Evolutionary conservation across 1,139 yeast genomes (phyloP).

Genomic region (Yamadazyma epiphylla): DNA sequence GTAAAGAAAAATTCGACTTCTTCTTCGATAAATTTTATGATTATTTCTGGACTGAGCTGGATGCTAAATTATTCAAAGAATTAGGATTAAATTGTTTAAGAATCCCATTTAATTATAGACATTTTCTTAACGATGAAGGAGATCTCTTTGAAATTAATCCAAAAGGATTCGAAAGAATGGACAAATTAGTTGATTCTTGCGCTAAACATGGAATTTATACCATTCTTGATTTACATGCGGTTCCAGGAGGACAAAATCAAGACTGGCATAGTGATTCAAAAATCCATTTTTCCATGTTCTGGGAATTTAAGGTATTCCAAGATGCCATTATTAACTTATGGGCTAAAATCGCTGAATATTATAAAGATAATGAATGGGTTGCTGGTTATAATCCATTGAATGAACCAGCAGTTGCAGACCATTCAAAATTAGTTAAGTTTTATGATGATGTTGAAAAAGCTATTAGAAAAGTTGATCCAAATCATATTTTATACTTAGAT

Average conservation of each 20-base stretch:
- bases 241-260: conserved; percentile 48
- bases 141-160: conserved; percentile 34
- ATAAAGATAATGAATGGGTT: conserved; percentile 39
- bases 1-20: conserved; percentile 38
- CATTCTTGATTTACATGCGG: conserved; percentile 42
- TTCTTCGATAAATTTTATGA: conserved; percentile 46
- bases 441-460: conserved; percentile 30
- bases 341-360: conserved; percentile 36
- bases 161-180: conserved; percentile 39
- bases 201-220: conserved; percentile 37
- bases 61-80: conserved; percentile 37
- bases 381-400: conserved; percentile 49
- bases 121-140: conserved; percentile 38
- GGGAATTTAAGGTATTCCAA: conserved; percentile 44
- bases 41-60: conserved; percentile 44
- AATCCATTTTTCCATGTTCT: conserved; percentile 39
- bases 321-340: conserved; percentile 39
- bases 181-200: conserved; percentile 36
- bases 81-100: conserved; percentile 42
- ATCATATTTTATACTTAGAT: conserved; percentile 43
- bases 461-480: conserved; percentile 36
- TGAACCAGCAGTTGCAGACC: conserved; percentile 42
- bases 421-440: conserved; percentile 31
- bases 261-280: conserved; percentile 48
- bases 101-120: conserved; percentile 46